A percentile compares a stretch with the other conserved stretches of the same genome.
phyloP scores from a whole-genome alignment of 116 monocot genomes.

The Phalaenopsis hybrid region DNA sequence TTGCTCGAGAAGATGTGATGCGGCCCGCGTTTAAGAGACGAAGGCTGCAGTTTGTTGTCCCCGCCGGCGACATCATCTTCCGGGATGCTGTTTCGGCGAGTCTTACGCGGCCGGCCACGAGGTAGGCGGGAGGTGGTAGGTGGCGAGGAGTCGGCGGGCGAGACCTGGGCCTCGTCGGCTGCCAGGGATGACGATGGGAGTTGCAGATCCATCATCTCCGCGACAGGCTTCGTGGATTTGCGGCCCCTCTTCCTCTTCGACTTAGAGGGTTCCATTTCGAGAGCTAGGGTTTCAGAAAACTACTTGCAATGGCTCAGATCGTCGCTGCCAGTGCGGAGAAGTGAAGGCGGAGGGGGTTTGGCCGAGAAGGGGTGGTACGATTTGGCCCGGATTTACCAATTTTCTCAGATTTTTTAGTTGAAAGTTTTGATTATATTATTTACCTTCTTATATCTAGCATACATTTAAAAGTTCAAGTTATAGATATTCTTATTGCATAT shows the following conservation, averaged over 20 bases:
- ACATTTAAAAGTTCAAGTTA: no score
- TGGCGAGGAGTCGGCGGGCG: slow-evolving; percentile 3
- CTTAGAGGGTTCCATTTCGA: slow-evolving; percentile 28
- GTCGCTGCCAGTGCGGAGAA: no score
- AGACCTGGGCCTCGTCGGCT: slow-evolving; percentile 10
- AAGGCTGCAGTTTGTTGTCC: neutral
- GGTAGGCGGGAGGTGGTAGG: slow-evolving; percentile 5
- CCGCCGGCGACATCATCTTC: neutral
- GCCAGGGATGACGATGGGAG: slow-evolving; percentile 13
- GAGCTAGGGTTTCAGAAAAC: neutral
- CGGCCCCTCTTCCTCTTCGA: slow-evolving; percentile 43
- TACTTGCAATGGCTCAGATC: no score
- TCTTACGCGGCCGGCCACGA: slow-evolving; percentile 31
- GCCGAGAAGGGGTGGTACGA: no score
- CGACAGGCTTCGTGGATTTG: slow-evolving; percentile 25
- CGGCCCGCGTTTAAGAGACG: no score
- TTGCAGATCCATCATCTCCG: slow-evolving; percentile 32
- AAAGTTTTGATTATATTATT: no score
- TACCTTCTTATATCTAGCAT: no score
- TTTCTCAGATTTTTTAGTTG: no score
- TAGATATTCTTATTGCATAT: no score
- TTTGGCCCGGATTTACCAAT: no score
- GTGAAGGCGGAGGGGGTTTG: no score
- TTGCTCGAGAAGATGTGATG: no score
- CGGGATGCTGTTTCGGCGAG: slow-evolving; percentile 5